Percentiles rank a stretch among this genome's conserved stretches.
phyloP scores from a whole-genome alignment of 352 stramenopile genomes.

The Blastocystis sp. region DNA sequence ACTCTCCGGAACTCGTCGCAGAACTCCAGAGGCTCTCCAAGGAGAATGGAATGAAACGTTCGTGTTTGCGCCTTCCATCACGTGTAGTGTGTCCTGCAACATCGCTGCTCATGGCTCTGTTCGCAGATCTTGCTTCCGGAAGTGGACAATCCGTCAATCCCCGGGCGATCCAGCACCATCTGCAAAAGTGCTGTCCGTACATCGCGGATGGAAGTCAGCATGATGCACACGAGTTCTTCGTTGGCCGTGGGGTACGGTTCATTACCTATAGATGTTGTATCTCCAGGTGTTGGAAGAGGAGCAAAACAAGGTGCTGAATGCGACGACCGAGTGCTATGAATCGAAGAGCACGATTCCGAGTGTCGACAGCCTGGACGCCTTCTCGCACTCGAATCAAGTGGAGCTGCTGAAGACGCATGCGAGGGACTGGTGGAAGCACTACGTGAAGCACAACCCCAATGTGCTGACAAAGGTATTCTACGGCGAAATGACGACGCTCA shows the following conservation, averaged over 20 bases:
- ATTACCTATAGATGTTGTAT: slow-evolving; percentile 44
- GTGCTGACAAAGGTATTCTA: slow-evolving; percentile 48
- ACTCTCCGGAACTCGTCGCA: slow-evolving; percentile 21
- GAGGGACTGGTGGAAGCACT: slow-evolving; percentile 37
- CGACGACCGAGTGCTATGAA: neutral
- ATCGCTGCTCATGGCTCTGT: neutral
- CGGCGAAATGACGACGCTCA: neutral
- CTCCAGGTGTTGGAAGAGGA: slow-evolving; percentile 62
- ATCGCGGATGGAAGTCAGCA: slow-evolving; percentile 62
- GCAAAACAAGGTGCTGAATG: slow-evolving; percentile 41
- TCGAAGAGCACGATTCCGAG: neutral
- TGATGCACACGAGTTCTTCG: slow-evolving; percentile 63
- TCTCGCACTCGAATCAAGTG: neutral
- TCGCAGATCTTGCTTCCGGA: neutral
- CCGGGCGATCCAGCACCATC: neutral
- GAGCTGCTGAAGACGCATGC: neutral
- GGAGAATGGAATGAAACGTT: neutral
- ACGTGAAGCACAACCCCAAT: slow-evolving; percentile 42
- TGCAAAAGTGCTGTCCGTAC: slow-evolving; percentile 28
- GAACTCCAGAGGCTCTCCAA: neutral
- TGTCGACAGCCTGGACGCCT: neutral
- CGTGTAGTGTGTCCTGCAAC: slow-evolving; percentile 8
- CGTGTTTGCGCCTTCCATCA: neutral
- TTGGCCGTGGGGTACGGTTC: neutral
- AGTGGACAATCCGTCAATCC: neutral